Evolutionary conservation across 2,329 filamentous ascomycete genomes (phyloP).

Genomic region (Colletotrichum neosansevieriae): DNA sequence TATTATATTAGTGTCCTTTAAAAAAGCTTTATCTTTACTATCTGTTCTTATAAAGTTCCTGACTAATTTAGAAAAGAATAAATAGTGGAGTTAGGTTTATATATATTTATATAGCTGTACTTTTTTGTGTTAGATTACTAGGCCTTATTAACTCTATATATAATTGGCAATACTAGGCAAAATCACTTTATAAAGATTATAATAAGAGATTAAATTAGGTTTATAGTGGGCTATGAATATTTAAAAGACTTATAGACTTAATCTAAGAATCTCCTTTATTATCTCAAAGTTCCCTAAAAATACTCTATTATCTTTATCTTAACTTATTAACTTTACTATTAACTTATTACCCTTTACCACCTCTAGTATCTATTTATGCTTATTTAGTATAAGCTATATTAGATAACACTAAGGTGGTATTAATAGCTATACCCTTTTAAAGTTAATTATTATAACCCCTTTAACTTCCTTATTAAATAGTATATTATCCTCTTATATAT

Average conservation of each 20-base stretch:
- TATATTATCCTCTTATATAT: constrained; percentile 46
- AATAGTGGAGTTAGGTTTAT: too few species aligned
- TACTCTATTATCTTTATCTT: background rate
- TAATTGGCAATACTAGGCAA: too few species aligned
- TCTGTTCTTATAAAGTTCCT: too few species aligned
- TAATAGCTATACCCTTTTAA: constrained; percentile 45
- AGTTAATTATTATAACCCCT: constrained; percentile 49
- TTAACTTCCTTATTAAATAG: constrained; percentile 42
- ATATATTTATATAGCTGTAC: too few species aligned
- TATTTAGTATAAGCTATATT: constrained; percentile 44
- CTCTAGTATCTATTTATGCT: constrained; percentile 30
- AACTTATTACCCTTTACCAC: background rate
- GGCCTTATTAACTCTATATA: too few species aligned
- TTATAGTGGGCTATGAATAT: too few species aligned
- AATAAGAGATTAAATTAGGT: too few species aligned
- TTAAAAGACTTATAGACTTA: background rate
- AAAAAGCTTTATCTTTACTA: too few species aligned
- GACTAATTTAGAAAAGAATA: too few species aligned
- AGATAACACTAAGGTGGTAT: constrained; percentile 38
- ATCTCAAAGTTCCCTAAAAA: background rate
- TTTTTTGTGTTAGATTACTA: too few species aligned
- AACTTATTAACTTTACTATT: background rate
- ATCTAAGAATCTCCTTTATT: background rate
- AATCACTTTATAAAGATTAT: too few species aligned
- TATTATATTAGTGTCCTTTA: too few species aligned